phyloP scores from a whole-genome alignment of 108 stramenopile genomes.

The Pseudonitzschia multistriata region DNA sequence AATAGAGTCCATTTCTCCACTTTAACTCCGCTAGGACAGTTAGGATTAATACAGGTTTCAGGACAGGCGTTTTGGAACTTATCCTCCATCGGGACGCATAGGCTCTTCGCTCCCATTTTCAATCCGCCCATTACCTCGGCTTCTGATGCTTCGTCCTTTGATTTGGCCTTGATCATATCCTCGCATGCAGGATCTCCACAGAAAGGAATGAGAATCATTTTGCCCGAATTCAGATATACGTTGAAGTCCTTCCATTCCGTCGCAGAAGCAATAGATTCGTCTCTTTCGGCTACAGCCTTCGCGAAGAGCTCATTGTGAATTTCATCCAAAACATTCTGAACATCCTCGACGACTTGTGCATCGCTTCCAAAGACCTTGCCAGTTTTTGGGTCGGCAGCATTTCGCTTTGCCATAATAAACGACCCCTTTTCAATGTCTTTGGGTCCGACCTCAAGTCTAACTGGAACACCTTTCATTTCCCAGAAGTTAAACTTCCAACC shows the following conservation, averaged over 20 bases:
- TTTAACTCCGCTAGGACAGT: not conserved
- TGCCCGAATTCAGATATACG: not conserved
- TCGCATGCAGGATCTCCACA: not conserved
- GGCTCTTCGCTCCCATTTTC: not conserved
- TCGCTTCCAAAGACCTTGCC: conserved; percentile 61
- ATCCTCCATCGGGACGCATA: not conserved
- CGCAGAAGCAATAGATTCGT: conserved; percentile 80
- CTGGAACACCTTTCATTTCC: conserved; percentile 98
- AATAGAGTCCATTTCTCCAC: not conserved
- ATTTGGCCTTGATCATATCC: not conserved
- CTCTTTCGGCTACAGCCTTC: conserved; percentile 86
- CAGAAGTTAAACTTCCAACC: conserved; percentile 99
- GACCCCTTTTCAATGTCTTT: conserved; percentile 82
- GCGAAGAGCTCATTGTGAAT: conserved; percentile 87
- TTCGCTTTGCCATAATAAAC: conserved; percentile 71
- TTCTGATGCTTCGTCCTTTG: not conserved
- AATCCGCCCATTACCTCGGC: not conserved
- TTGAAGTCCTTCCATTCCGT: conserved; percentile 93
- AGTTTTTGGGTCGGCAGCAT: conserved; percentile 52
- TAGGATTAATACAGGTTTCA: not conserved
- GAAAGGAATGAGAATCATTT: not conserved
- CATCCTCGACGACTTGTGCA: conserved; percentile 45
- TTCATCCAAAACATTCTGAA: conserved; percentile 63
- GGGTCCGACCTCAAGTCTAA: conserved; percentile 95
- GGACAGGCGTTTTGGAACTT: not conserved